Conservation (phyloP, 106 monocot genomes). For the Hemerocallis citrina region DNA sequence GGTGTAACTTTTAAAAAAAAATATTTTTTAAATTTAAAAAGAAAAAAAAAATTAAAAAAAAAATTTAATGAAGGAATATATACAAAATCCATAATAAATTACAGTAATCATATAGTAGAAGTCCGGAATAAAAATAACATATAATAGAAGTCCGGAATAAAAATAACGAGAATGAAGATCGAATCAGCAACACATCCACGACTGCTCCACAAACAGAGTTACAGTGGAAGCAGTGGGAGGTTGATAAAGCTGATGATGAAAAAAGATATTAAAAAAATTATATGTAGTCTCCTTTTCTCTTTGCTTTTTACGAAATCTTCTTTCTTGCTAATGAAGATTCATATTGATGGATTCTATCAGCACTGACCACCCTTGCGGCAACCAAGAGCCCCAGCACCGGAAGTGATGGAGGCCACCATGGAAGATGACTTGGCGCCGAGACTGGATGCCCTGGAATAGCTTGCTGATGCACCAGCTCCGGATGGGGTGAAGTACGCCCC, state of each 20-base stretch:
- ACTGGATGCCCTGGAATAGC: constrained; percentile 59
- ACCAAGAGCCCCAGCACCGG: constrained; percentile 28
- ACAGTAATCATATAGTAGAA: too few relatives aligned
- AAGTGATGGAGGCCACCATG: constrained; percentile 45
- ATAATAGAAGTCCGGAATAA: neutral
- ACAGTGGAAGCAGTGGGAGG: constrained; percentile 31
- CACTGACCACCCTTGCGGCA: constrained; percentile 25
- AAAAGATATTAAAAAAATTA: too few relatives aligned
- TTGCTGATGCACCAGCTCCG: constrained; percentile 38
- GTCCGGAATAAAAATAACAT: too few relatives aligned
- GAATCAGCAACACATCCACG: constrained; percentile 43
- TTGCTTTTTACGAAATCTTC: too few relatives aligned
- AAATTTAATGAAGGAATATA: too few relatives aligned
- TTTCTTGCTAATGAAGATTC: too few relatives aligned
- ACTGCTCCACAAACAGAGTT: constrained; percentile 18
- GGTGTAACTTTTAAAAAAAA: too few relatives aligned
- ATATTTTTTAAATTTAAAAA: too few relatives aligned
- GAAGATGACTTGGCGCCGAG: constrained; percentile 64
- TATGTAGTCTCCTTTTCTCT: constrained; percentile 3
- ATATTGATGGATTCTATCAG: neutral
- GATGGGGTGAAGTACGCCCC: constrained; percentile 59
- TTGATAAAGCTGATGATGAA: constrained; percentile 17
- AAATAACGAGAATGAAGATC: neutral
- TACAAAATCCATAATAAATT: too few relatives aligned
- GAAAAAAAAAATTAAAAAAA: too few relatives aligned